phyloP scores from a whole-genome alignment of 2,329 filamentous ascomycete species.

The Sporothrix pallida region DNA sequence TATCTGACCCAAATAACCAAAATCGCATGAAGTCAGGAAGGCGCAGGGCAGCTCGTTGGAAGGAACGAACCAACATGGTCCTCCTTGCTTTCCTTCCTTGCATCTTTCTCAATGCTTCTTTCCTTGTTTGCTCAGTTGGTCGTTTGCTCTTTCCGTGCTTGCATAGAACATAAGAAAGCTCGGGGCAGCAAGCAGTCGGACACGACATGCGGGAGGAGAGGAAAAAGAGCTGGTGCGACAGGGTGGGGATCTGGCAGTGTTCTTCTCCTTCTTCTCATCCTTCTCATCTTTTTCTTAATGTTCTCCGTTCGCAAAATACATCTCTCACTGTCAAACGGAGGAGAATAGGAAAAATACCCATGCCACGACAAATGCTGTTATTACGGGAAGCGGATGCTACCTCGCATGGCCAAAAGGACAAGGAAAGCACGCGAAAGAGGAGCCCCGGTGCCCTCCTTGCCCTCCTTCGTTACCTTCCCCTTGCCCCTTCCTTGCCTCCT shows the following conservation, averaged over 20 bases:
- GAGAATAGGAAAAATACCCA: neutral
- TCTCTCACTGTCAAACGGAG: neutral
- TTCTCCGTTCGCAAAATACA: neutral
- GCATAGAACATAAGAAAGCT: neutral
- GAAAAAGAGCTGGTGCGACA: conserved; percentile 14
- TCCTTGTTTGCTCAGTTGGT: neutral
- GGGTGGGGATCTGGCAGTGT: neutral
- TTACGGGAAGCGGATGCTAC: conserved; percentile 28
- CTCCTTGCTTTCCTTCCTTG: neutral
- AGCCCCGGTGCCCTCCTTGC: neutral
- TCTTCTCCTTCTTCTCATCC: neutral
- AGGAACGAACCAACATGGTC: neutral
- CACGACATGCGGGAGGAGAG: neutral
- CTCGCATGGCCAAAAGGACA: conserved; percentile 21
- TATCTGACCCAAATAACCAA: too few relatives aligned
- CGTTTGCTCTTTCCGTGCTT: conserved; percentile 6
- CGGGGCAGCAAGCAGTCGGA: neutral
- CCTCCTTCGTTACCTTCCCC: neutral
- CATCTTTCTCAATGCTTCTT: conserved; percentile 1
- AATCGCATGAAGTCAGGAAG: neutral
- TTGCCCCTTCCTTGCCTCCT: conserved; percentile 1
- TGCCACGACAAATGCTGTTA: conserved; percentile 1
- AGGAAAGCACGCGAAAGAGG: conserved; percentile 27
- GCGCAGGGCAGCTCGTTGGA: neutral
- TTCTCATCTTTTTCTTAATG: neutral